Evolutionary conservation across 345 rosid species (phyloP), one percentile per base, ranked within the genome.

Genomic region (Populus ilicifolia): DNA sequence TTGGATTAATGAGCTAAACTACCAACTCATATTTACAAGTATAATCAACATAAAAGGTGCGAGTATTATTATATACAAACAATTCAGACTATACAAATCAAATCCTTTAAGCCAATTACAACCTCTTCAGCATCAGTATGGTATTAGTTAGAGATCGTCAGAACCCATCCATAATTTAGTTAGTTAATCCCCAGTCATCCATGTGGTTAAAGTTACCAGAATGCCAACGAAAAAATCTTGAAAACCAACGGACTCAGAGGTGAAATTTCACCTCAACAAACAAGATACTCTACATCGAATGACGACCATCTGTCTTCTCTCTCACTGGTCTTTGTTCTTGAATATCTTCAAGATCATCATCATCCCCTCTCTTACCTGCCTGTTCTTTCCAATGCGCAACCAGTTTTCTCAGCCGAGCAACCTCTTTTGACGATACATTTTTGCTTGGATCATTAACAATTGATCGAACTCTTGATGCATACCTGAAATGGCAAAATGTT

Each of bases 371-470:
- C 81, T 80, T 89, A 8, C 94, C 98, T 0, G 99, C 98, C 84
- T 93, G 99, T 80, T 92, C 96, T 76, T 92, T 96, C 97, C 99
- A 91, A 67, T 90, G 88, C 7, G 91, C 88, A 33, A 92, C 94
- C 83, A 93, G 39, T 77, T 91, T 96, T 80, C 92, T 93, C 91
- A 96, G 74, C 41, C 97, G 92, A 70, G 89, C 85, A 68, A 96
- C 89, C 77, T 96, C 98, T 85, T 93, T 96, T 0, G 99, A 92
- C 5, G 92, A 87, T 39, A 93, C 79, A 80, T 96, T 92, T 85
- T 92, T 92, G 84, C 89, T 92, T 8, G 98, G 93, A 80, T 93
- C 99, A 83, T 96, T 96, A 73, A 91, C 89, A 29, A 93, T 93
- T 20, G 96, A 88, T 64, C 97, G 86, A 67, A 95, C 99, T 79